Base-by-base conservation (phyloP, 306 rosid species). In the Vigna trinervia region DNA sequence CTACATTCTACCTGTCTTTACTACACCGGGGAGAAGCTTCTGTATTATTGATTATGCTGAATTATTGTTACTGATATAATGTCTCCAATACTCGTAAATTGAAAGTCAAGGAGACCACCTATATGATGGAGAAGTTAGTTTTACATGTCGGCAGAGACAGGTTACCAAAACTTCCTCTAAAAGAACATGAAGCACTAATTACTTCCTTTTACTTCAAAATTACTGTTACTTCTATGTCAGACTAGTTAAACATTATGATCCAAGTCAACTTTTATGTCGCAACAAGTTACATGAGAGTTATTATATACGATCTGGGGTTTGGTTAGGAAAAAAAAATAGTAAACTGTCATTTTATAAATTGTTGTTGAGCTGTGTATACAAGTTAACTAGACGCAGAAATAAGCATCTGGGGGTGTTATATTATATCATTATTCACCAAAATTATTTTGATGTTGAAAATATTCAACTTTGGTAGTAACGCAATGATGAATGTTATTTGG, bases 131-230 rank as follows among this genome's bases (percentile, higher is more conserved):
- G 54, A 66, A 45, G 78, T 68, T 77, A 77, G 83, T 80, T 81
- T 81, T 67, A 68, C 28, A 51, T 80, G 89, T 80, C 79, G 78
- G 82, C 68, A 82, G 59, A 64, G 84, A 79, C 84, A 61, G 32
- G 56, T 78, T 65, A 52, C 79, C 73, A 77, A 90, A 84, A 77
- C 90, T 89, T 86, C 76, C 71, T 83, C 77, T 59, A 85, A 87
- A 90, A 84, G 89, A 89, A 87, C 91, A 85, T 79, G 62, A 75
- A 73, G 36, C 72, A 90, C 88, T 87, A 86, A 92, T 92, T 84
- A 84, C 90, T 59, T 74, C 87, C 88, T 90, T 90, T 90, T 84
- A 81, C 90, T 87, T 91, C 89, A 84, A 79, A 82, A 67, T 83
- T 82, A 87, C 87, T 87, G 87, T 88, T 74, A 83, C 83, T 78